Evolutionary conservation across 192 early-diverging fungal species (phyloP), one percentile per base, ranked within the genome.

Genomic region (Piromyces sp.): DNA sequence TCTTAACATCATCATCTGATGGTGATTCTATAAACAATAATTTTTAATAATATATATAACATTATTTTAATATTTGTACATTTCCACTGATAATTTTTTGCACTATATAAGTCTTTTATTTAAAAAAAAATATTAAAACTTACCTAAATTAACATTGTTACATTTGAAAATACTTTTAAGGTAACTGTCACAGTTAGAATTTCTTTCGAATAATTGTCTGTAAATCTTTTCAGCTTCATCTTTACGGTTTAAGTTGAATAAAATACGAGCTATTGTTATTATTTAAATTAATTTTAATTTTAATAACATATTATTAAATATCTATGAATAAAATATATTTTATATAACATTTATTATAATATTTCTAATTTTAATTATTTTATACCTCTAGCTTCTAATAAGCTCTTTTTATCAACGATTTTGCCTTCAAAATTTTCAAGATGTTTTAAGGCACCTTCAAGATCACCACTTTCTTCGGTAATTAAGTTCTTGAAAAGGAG

Each of bases 401-500:
- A 91, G 15, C 86, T 86, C 33, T 88, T 91, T 36, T 89, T 86
- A 82, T 99, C 97, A 37, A 92, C 87, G 38, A 97, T 90, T 29
- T 92, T 89, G 38, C 85, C 81, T 82, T 94, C 91, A 82, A 96
- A 93, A 33, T 89, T 86, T 15, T 92, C 91, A 79, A 99, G 85
- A 84, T 95, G 88, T 13, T 93, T 93, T 58, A 97, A 85, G 13
- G 96, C 96, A 26, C 80, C 84, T 82, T 95, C 83, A 79, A 88
- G 87, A 79, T 97, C 92, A 15, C 96, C 96, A 13, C 83, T 89
- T 83, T 95, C 94, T 86, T 98, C 95, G 36, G 96, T 85, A 29
- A 99, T 82, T 85, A 87, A 88, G 88, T 94, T 95, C 84, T 94
- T 92, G 88, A 96, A 99, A 87, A 99, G 83, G 29, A 92, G 80